Conservation (phyloP, 139 green algal genomes). For the Chlorella ohadii region DNA sequence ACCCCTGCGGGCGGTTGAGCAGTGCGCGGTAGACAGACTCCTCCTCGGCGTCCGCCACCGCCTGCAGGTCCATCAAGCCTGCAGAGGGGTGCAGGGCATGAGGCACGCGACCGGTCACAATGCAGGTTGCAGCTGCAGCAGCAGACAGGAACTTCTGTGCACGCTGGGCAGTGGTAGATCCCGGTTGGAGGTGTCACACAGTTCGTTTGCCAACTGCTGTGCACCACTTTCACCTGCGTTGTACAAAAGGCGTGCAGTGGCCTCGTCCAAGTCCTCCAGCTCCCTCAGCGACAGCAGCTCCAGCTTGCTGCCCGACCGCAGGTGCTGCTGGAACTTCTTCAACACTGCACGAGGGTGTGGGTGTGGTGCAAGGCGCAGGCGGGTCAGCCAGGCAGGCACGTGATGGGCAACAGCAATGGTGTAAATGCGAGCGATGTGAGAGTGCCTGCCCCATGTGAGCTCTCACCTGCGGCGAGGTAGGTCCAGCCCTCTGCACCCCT, state of each 20-base stretch:
- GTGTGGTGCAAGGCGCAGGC: no score
- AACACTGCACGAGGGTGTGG: background rate
- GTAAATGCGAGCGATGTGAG: no score
- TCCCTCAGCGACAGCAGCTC: background rate
- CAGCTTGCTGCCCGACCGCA: constrained; percentile 4
- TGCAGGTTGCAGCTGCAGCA: background rate
- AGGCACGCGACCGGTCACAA: no score
- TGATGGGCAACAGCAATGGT: no score
- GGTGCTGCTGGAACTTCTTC: constrained; percentile 12
- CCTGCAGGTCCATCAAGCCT: constrained; percentile 11
- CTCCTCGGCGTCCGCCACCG: background rate
- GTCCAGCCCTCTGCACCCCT: background rate
- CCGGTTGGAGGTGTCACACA: no score
- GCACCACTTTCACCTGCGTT: background rate
- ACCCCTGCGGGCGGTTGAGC: background rate
- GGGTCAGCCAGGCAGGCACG: no score
- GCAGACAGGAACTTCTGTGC: no score
- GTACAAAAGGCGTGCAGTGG: constrained; percentile 1
- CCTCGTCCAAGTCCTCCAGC: background rate
- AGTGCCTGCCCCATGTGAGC: no score
- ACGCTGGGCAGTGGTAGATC: no score
- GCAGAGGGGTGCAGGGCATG: background rate
- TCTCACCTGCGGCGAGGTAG: background rate
- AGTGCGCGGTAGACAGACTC: background rate
- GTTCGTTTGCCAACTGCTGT: no score